These are phyloP conservation scores for Phytophthora aleatoria DNA, from an alignment of 352 stramenopile genomes.

Conservation along the genomic window DNA sequence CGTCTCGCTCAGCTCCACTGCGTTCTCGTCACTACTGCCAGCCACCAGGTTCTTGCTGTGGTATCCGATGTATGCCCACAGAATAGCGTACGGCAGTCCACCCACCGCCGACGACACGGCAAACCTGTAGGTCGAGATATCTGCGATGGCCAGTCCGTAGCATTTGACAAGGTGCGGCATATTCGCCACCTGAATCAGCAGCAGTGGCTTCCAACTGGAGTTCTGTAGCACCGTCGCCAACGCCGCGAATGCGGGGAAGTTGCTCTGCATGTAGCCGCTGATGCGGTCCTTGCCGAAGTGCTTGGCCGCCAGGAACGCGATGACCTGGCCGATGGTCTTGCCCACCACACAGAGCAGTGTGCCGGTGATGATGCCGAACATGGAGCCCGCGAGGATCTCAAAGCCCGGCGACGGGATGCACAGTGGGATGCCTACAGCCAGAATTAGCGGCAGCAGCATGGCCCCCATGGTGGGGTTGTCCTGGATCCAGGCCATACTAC, in stretches of 20 bases:
- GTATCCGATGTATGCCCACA: conserved; percentile 72
- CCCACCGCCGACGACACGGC: conserved; percentile 59
- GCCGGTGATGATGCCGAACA: conserved; percentile 61
- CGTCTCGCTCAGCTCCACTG: conserved; percentile 16
- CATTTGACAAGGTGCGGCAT: conserved; percentile 76
- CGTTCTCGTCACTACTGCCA: conserved; percentile 15
- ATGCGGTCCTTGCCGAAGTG: conserved; percentile 56
- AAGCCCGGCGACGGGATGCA: conserved; percentile 72
- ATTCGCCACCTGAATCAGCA: conserved; percentile 76
- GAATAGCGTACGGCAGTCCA: conserved; percentile 53
- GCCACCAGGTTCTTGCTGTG: conserved; percentile 55
- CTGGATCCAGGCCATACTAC: conserved; percentile 54
- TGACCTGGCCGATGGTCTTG: conserved; percentile 65
- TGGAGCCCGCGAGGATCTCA: conserved; percentile 65
- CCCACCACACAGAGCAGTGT: conserved; percentile 57
- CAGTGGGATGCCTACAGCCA: conserved; percentile 60
- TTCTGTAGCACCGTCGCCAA: conserved; percentile 59
- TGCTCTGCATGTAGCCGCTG: conserved; percentile 54
- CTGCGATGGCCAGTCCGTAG: conserved; percentile 73
- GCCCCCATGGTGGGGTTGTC: conserved; percentile 44
- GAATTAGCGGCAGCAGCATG: conserved; percentile 61
- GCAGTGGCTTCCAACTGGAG: conserved; percentile 71
- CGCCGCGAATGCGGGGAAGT: conserved; percentile 59
- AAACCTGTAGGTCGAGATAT: conserved; percentile 62
- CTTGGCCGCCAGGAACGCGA: conserved; percentile 69